Evolutionary conservation across 345 rosid species (phyloP).

Genomic region (Triadica sebifera): DNA sequence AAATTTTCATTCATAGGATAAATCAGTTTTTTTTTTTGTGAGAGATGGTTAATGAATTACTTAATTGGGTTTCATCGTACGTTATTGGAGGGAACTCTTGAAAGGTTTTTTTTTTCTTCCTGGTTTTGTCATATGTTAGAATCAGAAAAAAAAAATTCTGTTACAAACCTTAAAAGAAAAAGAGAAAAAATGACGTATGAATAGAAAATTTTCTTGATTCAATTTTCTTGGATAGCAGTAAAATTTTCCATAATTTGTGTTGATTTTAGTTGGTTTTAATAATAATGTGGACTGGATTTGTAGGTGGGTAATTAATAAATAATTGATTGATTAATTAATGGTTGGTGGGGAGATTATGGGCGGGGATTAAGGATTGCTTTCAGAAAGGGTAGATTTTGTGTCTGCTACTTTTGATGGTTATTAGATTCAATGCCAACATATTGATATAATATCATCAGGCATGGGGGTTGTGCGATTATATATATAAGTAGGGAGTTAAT

Average conservation of each 20-base stretch:
- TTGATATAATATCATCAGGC: neutral
- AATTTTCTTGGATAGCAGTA: neutral
- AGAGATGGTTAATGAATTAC: neutral
- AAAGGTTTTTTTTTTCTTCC: neutral
- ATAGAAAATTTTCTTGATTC: neutral
- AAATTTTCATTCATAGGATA: neutral
- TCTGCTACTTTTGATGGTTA: slow-evolving; percentile 9
- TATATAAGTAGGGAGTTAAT: neutral
- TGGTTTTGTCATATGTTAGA: too few species aligned
- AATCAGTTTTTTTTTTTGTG: neutral
- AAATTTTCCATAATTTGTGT: neutral
- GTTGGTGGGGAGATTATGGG: neutral
- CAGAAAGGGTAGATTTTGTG: slow-evolving; percentile 2
- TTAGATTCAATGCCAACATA: slow-evolving; percentile 11
- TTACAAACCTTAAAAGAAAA: neutral
- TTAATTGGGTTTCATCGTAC: neutral
- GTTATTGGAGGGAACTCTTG: neutral
- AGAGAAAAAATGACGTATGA: neutral
- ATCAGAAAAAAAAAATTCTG: neutral
- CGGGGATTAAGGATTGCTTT: slow-evolving; percentile 16
- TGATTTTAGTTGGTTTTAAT: neutral
- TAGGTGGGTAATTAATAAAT: neutral
- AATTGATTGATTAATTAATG: neutral
- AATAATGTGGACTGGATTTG: neutral
- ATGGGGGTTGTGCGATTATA: neutral